These are phyloP conservation scores for Parafenestella ontariensis DNA, from an alignment of 2,329 filamentous ascomycete species.

Conservation along the genomic window DNA sequence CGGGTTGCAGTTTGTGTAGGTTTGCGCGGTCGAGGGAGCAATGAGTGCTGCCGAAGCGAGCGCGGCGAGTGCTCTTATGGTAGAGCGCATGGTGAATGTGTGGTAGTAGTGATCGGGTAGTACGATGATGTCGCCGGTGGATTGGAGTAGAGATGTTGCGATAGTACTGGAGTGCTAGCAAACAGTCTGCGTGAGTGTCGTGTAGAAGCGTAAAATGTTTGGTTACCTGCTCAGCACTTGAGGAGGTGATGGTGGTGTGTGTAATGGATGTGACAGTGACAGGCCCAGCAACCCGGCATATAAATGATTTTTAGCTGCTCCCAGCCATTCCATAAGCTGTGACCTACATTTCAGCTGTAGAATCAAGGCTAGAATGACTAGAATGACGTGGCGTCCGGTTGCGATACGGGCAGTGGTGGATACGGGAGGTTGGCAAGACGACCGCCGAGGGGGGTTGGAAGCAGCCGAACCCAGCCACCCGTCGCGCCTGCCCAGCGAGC, in stretches of 20 bases:
- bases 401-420: constrained; percentile 38
- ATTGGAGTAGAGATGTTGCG: constrained; percentile 8
- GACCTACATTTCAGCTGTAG: constrained; percentile 31
- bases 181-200: constrained; percentile 14
- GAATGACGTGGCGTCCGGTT: constrained; percentile 29
- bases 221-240: constrained; percentile 28
- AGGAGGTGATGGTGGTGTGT: constrained; percentile 24
- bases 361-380: constrained; percentile 20
- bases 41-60: constrained; percentile 51
- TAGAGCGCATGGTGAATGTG: constrained; percentile 42
- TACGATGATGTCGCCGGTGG: constrained; percentile 8
- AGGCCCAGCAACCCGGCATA: constrained; percentile 20
- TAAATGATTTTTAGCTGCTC: constrained; percentile 34
- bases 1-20: constrained; percentile 64
- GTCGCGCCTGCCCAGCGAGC: neutral
- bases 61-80: constrained; percentile 44
- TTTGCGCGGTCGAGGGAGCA: constrained; percentile 56
- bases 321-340: constrained; percentile 45
- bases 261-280: constrained; percentile 27
- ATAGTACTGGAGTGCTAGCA: constrained; percentile 12
- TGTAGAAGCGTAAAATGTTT: constrained; percentile 7
- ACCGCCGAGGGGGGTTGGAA: constrained; percentile 32
- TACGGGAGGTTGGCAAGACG: constrained; percentile 44
- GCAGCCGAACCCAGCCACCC: constrained; percentile 32
- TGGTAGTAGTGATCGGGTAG: constrained; percentile 10